A percentile compares a stretch with the other conserved stretches of the same genome.
Evolutionary conservation across 345 rosid genomes (phyloP).

Genomic region (Citrus maxima): DNA sequence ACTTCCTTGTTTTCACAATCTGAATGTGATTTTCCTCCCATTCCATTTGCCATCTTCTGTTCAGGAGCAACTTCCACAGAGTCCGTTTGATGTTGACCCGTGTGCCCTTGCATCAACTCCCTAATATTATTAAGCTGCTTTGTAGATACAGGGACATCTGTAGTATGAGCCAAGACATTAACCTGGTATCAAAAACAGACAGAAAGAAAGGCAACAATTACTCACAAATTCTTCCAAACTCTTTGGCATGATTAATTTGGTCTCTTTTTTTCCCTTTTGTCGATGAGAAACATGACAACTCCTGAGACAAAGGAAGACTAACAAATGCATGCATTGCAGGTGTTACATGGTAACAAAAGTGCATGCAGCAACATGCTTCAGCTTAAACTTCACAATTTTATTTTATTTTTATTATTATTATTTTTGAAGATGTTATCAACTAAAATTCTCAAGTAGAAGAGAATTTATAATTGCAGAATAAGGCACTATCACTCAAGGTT

Average conservation of each 20-base stretch:
- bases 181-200: constrained; percentile 51
- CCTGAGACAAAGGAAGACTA: background rate
- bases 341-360: background rate
- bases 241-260: background rate
- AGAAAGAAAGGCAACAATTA: constrained; percentile 18
- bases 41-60: constrained; percentile 25
- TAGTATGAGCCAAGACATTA: constrained; percentile 76
- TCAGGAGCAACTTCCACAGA: constrained; percentile 21
- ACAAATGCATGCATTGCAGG: constrained; percentile 3
- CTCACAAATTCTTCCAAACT: background rate
- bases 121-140: constrained; percentile 76
- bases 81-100: constrained; percentile 33
- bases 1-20: constrained; percentile 30
- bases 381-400: background rate
- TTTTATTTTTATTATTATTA: no score
- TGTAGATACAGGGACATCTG: constrained; percentile 66
- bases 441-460: background rate
- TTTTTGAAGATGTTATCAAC: background rate
- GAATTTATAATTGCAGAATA: background rate
- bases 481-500: background rate
- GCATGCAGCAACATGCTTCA: background rate
- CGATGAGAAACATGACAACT: background rate
- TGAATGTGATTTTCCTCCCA: constrained; percentile 16
- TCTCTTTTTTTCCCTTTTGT: background rate
- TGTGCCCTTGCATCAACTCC: constrained; percentile 62